Evolutionary conservation across 257 asterid genomes (phyloP).

Genomic region (Plantago ovata): DNA sequence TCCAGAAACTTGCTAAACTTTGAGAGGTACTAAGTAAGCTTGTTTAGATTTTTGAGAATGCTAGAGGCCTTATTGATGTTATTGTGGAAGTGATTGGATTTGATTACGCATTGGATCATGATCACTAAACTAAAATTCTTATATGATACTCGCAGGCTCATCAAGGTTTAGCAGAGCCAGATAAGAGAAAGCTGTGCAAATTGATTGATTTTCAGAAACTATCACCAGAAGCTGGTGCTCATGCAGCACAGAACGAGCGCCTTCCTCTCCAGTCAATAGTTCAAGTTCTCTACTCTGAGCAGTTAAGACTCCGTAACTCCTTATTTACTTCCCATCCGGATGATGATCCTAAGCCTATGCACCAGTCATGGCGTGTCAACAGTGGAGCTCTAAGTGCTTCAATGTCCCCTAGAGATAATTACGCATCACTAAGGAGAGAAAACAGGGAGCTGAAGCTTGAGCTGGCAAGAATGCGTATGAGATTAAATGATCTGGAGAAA

Average conservation of each 20-base stretch:
- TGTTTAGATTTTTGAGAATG: too few relatives aligned
- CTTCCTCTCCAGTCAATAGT: slow-evolving; percentile 92
- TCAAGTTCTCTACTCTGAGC: slow-evolving; percentile 91
- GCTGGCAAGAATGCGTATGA: slow-evolving; percentile 84
- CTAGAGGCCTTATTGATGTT: too few relatives aligned
- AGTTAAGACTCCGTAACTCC: slow-evolving; percentile 71
- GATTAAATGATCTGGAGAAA: slow-evolving; percentile 85
- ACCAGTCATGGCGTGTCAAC: slow-evolving; percentile 80
- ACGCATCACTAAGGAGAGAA: slow-evolving; percentile 86
- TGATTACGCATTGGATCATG: not conserved
- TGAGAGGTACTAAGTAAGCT: too few relatives aligned
- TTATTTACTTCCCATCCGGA: slow-evolving; percentile 67
- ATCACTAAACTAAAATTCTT: slow-evolving; percentile 3
- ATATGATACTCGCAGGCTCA: slow-evolving; percentile 58
- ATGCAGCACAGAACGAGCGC: slow-evolving; percentile 96
- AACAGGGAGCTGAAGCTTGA: slow-evolving; percentile 91
- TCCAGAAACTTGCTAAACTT: too few relatives aligned
- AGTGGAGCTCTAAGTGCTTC: slow-evolving; percentile 92
- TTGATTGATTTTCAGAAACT: slow-evolving; percentile 85
- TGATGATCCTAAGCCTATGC: slow-evolving; percentile 77
- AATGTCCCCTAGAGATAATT: slow-evolving; percentile 89
- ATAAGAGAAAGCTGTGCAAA: slow-evolving; percentile 73
- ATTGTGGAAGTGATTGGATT: too few relatives aligned
- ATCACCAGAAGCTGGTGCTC: slow-evolving; percentile 90
- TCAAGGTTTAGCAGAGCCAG: slow-evolving; percentile 65